Conservation (phyloP, 257 asterid species). For the Asclepias syriaca region DNA sequence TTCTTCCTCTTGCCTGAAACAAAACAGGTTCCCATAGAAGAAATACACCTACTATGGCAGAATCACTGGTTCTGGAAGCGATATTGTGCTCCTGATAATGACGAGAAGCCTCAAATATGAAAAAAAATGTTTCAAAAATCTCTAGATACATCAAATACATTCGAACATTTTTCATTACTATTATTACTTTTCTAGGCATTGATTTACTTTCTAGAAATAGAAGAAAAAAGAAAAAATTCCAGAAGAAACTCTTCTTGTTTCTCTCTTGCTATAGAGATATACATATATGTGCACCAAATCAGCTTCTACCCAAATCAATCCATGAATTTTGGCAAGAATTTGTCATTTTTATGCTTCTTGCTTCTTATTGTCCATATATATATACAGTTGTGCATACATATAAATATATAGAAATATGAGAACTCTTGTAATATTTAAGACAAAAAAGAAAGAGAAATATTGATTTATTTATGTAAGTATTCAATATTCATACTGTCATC, state of each 20-base stretch:
- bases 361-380: too few species aligned
- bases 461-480: too few species aligned
- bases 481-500: too few species aligned
- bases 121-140: background rate
- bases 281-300: background rate
- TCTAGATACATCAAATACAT: background rate
- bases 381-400: too few species aligned
- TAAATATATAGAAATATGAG: too few species aligned
- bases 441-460: too few species aligned
- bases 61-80: conserved; percentile 84
- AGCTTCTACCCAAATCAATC: background rate
- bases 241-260: background rate
- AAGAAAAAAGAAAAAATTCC: background rate
- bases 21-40: conserved; percentile 93
- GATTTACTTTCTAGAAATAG: background rate
- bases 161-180: background rate
- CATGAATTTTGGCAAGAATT: background rate
- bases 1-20: conserved; percentile 87
- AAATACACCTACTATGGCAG: conserved; percentile 64
- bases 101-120: background rate
- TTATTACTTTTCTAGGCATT: background rate
- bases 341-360: background rate
- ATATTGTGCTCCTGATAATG: conserved; percentile 30
- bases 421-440: too few species aligned
- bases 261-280: background rate